A percentile compares a stretch with the other conserved stretches of the same genome.
These are phyloP conservation scores for Eremochloa ophiuroides DNA, from an alignment of 176 grass and related monocot genomes.

Conservation along the genomic window DNA sequence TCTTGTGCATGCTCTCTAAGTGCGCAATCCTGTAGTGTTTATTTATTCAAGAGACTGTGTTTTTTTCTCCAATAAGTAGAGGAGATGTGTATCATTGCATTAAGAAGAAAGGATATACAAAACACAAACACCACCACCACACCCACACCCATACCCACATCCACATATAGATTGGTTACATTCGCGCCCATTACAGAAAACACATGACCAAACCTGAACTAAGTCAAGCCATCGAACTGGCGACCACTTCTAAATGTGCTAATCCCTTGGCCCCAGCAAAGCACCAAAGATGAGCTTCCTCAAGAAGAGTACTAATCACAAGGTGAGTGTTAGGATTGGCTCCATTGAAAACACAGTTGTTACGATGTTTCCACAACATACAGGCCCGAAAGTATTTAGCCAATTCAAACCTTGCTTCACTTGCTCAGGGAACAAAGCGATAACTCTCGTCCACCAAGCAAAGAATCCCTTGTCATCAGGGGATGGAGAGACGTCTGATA, in stretches of 20 bases:
- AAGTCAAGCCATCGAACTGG: too few relatives aligned
- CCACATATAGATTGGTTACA: background rate
- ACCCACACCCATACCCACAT: background rate
- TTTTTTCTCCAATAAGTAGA: background rate
- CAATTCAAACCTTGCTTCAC: background rate
- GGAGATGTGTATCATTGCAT: background rate
- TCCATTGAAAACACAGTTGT: background rate
- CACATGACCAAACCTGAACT: background rate
- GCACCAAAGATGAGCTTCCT: background rate
- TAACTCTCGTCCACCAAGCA: background rate
- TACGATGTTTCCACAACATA: background rate
- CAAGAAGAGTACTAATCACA: background rate
- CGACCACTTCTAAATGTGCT: background rate
- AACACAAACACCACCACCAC: background rate
- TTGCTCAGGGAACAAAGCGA: background rate
- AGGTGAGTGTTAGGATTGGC: background rate
- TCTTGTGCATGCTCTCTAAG: constrained; percentile 14
- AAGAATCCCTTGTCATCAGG: background rate
- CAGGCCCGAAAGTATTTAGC: background rate
- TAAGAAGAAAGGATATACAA: background rate
- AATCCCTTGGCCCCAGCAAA: background rate
- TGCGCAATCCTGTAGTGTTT: background rate
- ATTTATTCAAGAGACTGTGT: background rate
- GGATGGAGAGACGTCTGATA: too few relatives aligned
- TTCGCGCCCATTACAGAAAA: background rate